These are phyloP conservation scores for Nemania bipapillata DNA, from an alignment of 2,329 filamentous ascomycete genomes.

Conservation along the genomic window DNA sequence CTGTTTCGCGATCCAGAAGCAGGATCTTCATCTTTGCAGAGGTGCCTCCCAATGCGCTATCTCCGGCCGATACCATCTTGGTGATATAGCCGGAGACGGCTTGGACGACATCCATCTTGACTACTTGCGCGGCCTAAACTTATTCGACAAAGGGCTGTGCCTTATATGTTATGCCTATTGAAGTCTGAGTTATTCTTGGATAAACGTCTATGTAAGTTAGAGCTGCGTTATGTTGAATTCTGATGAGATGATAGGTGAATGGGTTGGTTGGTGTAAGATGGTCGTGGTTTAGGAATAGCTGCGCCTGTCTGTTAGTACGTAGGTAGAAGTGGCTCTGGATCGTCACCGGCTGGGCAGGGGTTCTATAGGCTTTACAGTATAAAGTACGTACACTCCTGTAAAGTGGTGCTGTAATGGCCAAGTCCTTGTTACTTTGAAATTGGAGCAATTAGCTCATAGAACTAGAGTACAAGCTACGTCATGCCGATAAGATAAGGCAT, in stretches of 20 bases:
- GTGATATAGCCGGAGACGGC: conserved; percentile 94
- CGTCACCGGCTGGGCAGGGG: conserved; percentile 42
- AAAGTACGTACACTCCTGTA: no score
- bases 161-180: neutral
- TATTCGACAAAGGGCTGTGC: conserved; percentile 2
- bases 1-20: conserved; percentile 90
- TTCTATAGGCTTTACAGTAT: neutral
- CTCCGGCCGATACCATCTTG: conserved; percentile 90
- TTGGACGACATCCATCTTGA: conserved; percentile 89
- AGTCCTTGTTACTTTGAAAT: conserved; percentile 39
- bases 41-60: conserved; percentile 71
- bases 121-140: conserved; percentile 27
- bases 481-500: conserved; percentile 48
- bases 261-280: conserved; percentile 22
- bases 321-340: conserved; percentile 33
- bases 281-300: neutral
- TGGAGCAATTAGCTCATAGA: neutral
- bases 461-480: conserved; percentile 34
- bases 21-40: conserved; percentile 98
- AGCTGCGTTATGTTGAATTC: neutral
- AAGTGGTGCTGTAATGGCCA: conserved; percentile 17
- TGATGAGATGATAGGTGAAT: conserved; percentile 22
- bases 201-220: neutral
- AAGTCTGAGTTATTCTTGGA: neutral
- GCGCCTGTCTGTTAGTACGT: neutral